These are phyloP conservation scores for Kazachstania sp. DNA, from an alignment of 1,139 yeast genomes.

Conservation along the genomic window DNA sequence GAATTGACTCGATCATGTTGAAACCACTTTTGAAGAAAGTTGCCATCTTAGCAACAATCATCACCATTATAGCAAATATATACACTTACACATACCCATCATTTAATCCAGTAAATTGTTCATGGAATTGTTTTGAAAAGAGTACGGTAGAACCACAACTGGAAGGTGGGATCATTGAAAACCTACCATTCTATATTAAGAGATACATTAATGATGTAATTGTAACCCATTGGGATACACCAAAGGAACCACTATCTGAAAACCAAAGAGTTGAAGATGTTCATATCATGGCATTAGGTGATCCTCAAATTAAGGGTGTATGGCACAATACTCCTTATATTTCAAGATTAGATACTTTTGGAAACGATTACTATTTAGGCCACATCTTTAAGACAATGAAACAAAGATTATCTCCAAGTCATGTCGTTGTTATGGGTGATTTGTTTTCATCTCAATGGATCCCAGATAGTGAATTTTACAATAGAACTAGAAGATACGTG, in stretches of 20 bases:
- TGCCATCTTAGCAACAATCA: slow-evolving; percentile 27
- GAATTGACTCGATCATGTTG: neutral
- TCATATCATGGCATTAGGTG: slow-evolving; percentile 75
- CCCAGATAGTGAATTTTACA: slow-evolving; percentile 71
- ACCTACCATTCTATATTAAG: slow-evolving; percentile 10
- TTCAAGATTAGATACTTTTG: slow-evolving; percentile 71
- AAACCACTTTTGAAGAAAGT: neutral
- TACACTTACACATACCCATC: slow-evolving; percentile 74
- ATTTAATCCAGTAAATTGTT: slow-evolving; percentile 42
- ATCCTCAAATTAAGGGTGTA: slow-evolving; percentile 91
- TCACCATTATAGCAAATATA: slow-evolving; percentile 42
- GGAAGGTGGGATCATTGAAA: slow-evolving; percentile 9
- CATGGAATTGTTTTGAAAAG: slow-evolving; percentile 39
- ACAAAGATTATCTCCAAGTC: slow-evolving; percentile 56
- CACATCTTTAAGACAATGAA: slow-evolving; percentile 68
- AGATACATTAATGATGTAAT: slow-evolving; percentile 24
- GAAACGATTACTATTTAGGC: slow-evolving; percentile 81
- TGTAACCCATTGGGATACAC: neutral
- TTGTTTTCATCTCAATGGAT: slow-evolving; percentile 96
- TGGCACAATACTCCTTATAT: slow-evolving; percentile 65
- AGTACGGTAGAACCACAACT: slow-evolving; percentile 10
- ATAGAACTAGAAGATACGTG: slow-evolving; percentile 64
- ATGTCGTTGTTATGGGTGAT: slow-evolving; percentile 88
- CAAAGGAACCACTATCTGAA: slow-evolving; percentile 5
- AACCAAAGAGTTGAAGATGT: slow-evolving; percentile 33